Conservation (phyloP, 441 rosid species). For the Gossypium gossypioides region DNA sequence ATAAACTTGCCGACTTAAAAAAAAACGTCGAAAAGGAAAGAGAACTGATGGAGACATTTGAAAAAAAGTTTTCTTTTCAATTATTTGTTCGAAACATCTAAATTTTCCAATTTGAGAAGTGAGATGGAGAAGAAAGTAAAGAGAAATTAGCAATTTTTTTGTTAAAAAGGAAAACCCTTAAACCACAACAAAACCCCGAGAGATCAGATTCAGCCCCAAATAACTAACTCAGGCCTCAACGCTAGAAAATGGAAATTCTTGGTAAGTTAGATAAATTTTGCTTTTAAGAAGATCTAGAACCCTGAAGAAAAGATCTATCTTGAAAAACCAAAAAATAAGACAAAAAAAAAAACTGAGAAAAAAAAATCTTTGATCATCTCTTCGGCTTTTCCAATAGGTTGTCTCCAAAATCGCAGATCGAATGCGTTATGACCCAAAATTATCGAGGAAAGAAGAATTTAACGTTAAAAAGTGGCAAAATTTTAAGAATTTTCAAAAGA, state of each 20-base stretch:
- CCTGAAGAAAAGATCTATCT: conserved; percentile 17
- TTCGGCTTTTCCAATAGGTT: neutral
- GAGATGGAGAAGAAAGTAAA: neutral
- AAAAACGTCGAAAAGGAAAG: too few species aligned
- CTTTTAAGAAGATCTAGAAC: conserved; percentile 23
- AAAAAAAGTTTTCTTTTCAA: neutral
- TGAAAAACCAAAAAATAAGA: conserved; percentile 1
- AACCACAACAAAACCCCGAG: conserved; percentile 40
- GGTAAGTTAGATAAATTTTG: conserved; percentile 3
- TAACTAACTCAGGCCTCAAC: conserved; percentile 11
- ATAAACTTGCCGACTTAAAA: neutral
- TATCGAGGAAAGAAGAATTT: neutral
- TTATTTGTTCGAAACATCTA: neutral
- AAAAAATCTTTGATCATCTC: neutral
- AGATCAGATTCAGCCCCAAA: conserved; percentile 16
- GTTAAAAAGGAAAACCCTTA: conserved; percentile 6
- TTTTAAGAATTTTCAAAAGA: neutral
- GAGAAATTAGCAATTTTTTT: neutral
- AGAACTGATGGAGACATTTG: neutral
- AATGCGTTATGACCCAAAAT: conserved; percentile 10
- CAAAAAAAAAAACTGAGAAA: neutral
- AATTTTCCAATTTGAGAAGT: neutral
- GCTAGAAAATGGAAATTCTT: conserved; percentile 6
- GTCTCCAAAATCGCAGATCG: conserved; percentile 27
- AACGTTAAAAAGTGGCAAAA: neutral